Base-by-base conservation (phyloP, 176 grass and related monocot genomes). In the Zoysia pacifica region DNA sequence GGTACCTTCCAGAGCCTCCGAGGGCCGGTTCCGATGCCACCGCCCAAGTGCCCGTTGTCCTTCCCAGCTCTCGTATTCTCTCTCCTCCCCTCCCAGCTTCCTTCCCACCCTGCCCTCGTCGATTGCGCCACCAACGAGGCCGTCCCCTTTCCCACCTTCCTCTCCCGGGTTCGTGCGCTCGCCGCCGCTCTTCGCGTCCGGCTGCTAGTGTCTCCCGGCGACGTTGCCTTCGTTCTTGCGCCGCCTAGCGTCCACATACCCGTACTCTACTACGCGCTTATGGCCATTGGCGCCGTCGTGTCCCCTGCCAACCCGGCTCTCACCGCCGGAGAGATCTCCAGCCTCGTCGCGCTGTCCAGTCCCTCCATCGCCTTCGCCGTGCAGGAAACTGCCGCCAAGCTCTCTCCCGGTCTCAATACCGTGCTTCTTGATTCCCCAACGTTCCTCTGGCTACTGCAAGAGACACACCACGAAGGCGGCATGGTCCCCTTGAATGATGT, bases 1-100 rank as follows among this genome's bases (percentile, higher is more conserved):
- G 42, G 36, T 62, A 93, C 78, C 38, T 94, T 82, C 83, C 76
- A 87, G 67, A 94, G 86, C 77, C 72, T 94, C 44, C 85, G 86
- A 5, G 2, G 69, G 7, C 61, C 84, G 39, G 3, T 64, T 36
- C 77, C 65, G 10, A 50, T 83, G 35, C 82, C 88, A 6, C 69
- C 88, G 2, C n/a, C 79, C 15, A 14, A 36, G 6, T 2, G 18
- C 6, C 85, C 75, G 12, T 45, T 94, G 65, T 86, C 85, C 65
- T 77, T 84, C 76, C 70, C 79, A 0, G 65, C 63, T 74, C 86
- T 61, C 75, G 43, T 66, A 2, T 65, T 91, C 20, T 91, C 85
- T 70, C 55, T 65, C 44, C 85, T 93, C 83, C 79, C 86, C 5
- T 45, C 85, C n/a, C 63, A 81, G 13, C 88, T 85, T 67, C 87